Evolutionary conservation across 1,284 basidiomycete genomes (phyloP).

Genomic region (Amylostereum areolatum): DNA sequence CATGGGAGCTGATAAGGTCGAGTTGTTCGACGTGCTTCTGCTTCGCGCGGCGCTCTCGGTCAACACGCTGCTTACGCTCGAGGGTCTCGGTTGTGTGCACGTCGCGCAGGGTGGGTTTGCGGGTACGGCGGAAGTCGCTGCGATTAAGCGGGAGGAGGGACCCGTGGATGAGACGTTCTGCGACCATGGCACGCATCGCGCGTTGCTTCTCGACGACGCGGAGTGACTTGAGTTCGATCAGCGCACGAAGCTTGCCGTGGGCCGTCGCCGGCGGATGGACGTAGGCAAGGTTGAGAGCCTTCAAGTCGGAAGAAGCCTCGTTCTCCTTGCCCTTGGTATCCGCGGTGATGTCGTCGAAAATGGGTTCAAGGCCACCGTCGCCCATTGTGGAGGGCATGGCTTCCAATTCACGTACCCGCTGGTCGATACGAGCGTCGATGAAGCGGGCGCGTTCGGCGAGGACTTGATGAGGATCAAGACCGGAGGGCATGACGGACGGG

Average conservation of each 20-base stretch:
- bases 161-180: slow-evolving; percentile 85
- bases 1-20: slow-evolving; percentile 83
- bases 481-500: slow-evolving; percentile 88
- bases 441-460: slow-evolving; percentile 90
- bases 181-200: slow-evolving; percentile 78
- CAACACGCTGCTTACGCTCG: slow-evolving; percentile 88
- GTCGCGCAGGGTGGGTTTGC: slow-evolving; percentile 87
- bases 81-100: slow-evolving; percentile 87
- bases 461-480: slow-evolving; percentile 88
- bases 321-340: slow-evolving; percentile 41
- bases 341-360: slow-evolving; percentile 40
- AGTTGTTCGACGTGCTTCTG: slow-evolving; percentile 97
- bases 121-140: slow-evolving; percentile 82
- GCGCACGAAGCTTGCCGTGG: slow-evolving; percentile 80
- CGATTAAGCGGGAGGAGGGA: slow-evolving; percentile 91
- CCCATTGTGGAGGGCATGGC: slow-evolving; percentile 78
- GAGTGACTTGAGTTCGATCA: slow-evolving; percentile 95
- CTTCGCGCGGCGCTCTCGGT: slow-evolving; percentile 91
- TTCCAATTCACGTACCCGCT: slow-evolving; percentile 89
- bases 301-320: slow-evolving; percentile 28
- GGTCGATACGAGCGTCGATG: slow-evolving; percentile 85
- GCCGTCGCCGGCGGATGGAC: slow-evolving; percentile 50
- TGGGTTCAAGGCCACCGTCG: slow-evolving; percentile 62
- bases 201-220: slow-evolving; percentile 89
- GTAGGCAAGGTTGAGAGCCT: slow-evolving; percentile 19